A percentile compares a stretch with the other conserved stretches of the same genome.
Evolutionary conservation across 2,329 filamentous ascomycete species (phyloP).

Genomic region (Trichoderma sp.): DNA sequence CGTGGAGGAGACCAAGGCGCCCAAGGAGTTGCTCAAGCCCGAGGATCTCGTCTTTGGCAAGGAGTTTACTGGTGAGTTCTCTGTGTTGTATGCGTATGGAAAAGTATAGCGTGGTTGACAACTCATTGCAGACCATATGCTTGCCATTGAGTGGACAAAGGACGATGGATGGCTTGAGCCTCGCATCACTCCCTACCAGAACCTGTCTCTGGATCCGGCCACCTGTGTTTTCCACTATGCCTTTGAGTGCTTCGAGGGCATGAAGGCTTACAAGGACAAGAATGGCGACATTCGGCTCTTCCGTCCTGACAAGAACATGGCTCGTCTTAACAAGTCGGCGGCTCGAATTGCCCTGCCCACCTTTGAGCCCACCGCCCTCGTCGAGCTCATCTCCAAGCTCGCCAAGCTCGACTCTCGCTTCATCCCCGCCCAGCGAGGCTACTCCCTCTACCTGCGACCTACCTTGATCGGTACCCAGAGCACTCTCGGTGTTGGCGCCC

Average conservation of each 20-base stretch:
- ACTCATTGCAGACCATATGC: slow-evolving; percentile 77
- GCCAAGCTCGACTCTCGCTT: slow-evolving; percentile 81
- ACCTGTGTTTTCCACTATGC: slow-evolving; percentile 99
- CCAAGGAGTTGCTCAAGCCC: slow-evolving; percentile 70
- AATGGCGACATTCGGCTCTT: slow-evolving; percentile 79
- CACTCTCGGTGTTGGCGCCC: slow-evolving; percentile 89
- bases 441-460: slow-evolving; percentile 91
- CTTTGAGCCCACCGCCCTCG: slow-evolving; percentile 71
- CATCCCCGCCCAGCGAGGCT: slow-evolving; percentile 82
- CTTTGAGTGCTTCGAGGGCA: slow-evolving; percentile 96
- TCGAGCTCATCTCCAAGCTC: slow-evolving; percentile 77
- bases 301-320: slow-evolving; percentile 95
- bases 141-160: slow-evolving; percentile 89
- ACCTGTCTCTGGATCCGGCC: slow-evolving; percentile 91
- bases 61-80: slow-evolving; percentile 74
- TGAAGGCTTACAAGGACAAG: slow-evolving; percentile 97
- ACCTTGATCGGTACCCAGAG: slow-evolving; percentile 97
- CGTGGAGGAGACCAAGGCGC: slow-evolving; percentile 70
- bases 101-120: not conserved
- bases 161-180: slow-evolving; percentile 78
- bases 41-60: slow-evolving; percentile 86
- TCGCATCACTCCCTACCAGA: slow-evolving; percentile 89
- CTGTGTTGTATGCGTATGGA: not conserved
- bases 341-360: slow-evolving; percentile 90
- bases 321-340: slow-evolving; percentile 84